Conservation (phyloP, 2,329 filamentous ascomycete genomes). For the Phoma sp. region DNA sequence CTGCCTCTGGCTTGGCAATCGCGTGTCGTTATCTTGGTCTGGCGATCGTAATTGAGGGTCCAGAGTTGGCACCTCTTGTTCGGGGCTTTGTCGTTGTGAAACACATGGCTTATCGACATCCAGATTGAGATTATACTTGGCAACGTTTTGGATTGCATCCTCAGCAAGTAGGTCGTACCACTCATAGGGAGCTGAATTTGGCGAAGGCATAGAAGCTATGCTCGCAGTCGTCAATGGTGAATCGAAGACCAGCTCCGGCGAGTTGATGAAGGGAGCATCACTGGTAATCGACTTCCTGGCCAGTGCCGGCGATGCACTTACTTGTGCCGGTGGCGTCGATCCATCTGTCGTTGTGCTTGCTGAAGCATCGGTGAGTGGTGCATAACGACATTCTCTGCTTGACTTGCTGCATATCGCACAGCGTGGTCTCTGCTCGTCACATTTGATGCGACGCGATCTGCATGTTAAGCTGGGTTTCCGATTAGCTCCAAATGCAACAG, state of each 20-base stretch:
- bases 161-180: conserved; percentile 58
- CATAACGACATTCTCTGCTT: conserved; percentile 52
- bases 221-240: conserved; percentile 34
- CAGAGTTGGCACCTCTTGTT: conserved; percentile 20
- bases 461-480: conserved; percentile 49
- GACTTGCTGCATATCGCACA: conserved; percentile 55
- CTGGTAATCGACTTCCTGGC: conserved; percentile 24
- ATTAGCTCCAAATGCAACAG: conserved; percentile 16
- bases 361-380: conserved; percentile 18
- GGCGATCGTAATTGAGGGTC: conserved; percentile 25
- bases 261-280: conserved; percentile 31
- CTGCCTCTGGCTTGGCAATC: conserved; percentile 3
- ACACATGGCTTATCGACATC: conserved; percentile 37
- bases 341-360: conserved; percentile 16
- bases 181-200: conserved; percentile 54
- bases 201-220: conserved; percentile 46
- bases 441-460: conserved; percentile 58
- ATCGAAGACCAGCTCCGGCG: conserved; percentile 42
- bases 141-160: conserved; percentile 50
- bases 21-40: conserved; percentile 8
- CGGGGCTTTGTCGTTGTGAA: conserved; percentile 36
- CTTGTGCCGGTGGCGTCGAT: conserved; percentile 26
- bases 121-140: conserved; percentile 41
- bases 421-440: conserved; percentile 55
- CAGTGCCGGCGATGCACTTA: conserved; percentile 25